Conservation (phyloP, 768 basidiomycete genomes). For the Cyclocybe aegerita region DNA sequence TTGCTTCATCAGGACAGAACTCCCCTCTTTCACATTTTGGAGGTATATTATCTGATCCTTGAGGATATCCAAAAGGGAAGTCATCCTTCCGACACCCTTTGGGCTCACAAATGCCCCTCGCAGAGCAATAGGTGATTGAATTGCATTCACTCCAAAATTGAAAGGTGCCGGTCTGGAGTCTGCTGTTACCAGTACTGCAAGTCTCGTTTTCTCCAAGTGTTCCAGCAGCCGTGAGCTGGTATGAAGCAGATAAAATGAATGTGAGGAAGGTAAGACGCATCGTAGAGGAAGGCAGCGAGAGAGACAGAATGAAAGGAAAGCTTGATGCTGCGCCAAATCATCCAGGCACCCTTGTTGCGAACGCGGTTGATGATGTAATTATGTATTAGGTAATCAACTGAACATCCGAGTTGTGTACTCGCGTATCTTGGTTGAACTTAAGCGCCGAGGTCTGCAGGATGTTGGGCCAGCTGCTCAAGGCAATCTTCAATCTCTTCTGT, state of each 20-base stretch:
- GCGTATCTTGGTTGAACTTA: background rate
- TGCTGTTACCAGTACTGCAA: conserved; percentile 58
- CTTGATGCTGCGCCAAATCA: background rate
- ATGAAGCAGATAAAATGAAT: conserved; percentile 52
- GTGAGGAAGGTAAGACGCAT: conserved; percentile 38
- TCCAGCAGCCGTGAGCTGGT: conserved; percentile 44
- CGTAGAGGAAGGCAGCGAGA: conserved; percentile 12
- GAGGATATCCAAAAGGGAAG: conserved; percentile 69
- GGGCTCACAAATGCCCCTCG: conserved; percentile 51
- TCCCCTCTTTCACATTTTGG: conserved; percentile 55
- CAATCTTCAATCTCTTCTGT: conserved; percentile 29
- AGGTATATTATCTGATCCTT: conserved; percentile 45
- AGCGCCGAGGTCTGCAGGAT: conserved; percentile 10
- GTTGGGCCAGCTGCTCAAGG: conserved; percentile 28
- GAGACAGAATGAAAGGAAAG: conserved; percentile 7
- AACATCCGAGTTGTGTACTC: conserved; percentile 2
- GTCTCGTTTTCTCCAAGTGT: conserved; percentile 39
- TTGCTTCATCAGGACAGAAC: conserved; percentile 87
- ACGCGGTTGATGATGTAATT: conserved; percentile 3
- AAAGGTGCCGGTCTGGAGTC: conserved; percentile 74
- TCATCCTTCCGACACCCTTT: conserved; percentile 77
- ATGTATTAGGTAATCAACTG: background rate
- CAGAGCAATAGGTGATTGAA: conserved; percentile 61
- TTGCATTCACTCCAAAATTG: conserved; percentile 82
- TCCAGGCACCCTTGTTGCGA: background rate